Base-by-base conservation (phyloP, 257 asterid genomes). In the Nemophila menziesii region DNA sequence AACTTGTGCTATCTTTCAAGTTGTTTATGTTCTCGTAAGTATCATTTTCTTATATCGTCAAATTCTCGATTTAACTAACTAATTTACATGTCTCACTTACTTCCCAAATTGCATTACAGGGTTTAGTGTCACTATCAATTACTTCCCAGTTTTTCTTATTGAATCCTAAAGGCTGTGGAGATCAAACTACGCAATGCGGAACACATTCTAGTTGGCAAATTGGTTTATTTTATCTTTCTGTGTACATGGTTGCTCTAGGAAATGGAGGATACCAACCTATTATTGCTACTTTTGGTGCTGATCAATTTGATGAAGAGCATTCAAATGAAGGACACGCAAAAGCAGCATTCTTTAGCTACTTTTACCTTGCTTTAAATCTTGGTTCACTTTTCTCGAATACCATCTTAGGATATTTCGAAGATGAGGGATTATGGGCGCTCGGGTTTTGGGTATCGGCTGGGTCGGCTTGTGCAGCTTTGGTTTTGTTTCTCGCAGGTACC, bases 251-350 rank as follows among this genome's bases (percentile, higher is more conserved):
- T 16, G 99, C 96, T 8, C 73, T 90, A 3, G 99, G 99, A 24
- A 78, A 84, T 9, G 98, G 98, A 46, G 98, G 98, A 4, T 89
- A 89, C 72, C 93, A 89, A 34, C 98, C 98, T 0, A 89, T 78
- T 22, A 80, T 89, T 5, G 94, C 93, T 1, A 84, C 95, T 4
- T 89, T 89, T 20, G 98, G 98, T 20, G 95, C 98, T 19, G 98
- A 89, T 61, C 98, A 89, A 20, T 84, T 89, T 5, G 96, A 90
- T 8, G 80, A 46, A 43, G 92, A 75, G 57, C 67, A 90, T 48
- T 62, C 76, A 0, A 61, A 55, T 5, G 99, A 90, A 66, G 73
- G 66, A 11, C 52, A 42, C 33, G 81, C 92, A 1, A 90, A 89
- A 68, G 85, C 72, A 0, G 67, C 95, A 10, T 80, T 89, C 58